phyloP scores from a whole-genome alignment of 139 green algal species.

The Penium margaritaceum region DNA sequence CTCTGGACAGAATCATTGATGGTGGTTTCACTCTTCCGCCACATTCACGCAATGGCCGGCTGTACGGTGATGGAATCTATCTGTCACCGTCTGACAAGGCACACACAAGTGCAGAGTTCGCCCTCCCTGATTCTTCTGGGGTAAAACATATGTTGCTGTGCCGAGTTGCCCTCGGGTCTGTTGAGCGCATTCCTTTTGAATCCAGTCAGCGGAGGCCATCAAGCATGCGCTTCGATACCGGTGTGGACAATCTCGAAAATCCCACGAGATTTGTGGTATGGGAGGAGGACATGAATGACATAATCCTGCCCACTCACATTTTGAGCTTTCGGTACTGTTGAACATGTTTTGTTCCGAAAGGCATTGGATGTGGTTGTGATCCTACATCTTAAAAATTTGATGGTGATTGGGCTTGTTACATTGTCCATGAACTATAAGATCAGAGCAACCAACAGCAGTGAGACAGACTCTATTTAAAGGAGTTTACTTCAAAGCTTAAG shows the following conservation, averaged over 20 bases:
- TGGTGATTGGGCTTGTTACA: too few relatives aligned
- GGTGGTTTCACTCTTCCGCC: slow-evolving; percentile 1
- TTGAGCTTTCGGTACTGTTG: slow-evolving; percentile 38
- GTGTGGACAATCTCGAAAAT: slow-evolving; percentile 32
- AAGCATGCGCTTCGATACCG: slow-evolving; percentile 22
- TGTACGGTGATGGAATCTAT: slow-evolving; percentile 40
- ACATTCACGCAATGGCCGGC: slow-evolving; percentile 21
- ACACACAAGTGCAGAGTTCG: slow-evolving; percentile 43
- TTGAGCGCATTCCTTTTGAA: slow-evolving; percentile 36
- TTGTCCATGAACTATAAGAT: too few relatives aligned
- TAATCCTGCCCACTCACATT: slow-evolving; percentile 30
- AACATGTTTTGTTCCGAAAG: too few relatives aligned
- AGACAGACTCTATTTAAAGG: too few relatives aligned
- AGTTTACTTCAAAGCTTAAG: too few relatives aligned
- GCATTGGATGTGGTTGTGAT: too few relatives aligned
- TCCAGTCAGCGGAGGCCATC: slow-evolving; percentile 17
- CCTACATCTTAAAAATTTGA: too few relatives aligned
- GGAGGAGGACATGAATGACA: slow-evolving; percentile 31
- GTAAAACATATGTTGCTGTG: slow-evolving; percentile 41
- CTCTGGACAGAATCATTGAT: slow-evolving; percentile 14
- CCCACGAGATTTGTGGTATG: slow-evolving; percentile 38
- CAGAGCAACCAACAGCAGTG: too few relatives aligned
- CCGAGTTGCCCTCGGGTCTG: slow-evolving; percentile 21
- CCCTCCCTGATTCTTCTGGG: slow-evolving; percentile 9
- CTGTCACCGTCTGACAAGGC: slow-evolving; percentile 28